A percentile compares a stretch with the other conserved stretches of the same genome.
Conservation (phyloP, 83 land plant species). For the Picea abies region DNA sequence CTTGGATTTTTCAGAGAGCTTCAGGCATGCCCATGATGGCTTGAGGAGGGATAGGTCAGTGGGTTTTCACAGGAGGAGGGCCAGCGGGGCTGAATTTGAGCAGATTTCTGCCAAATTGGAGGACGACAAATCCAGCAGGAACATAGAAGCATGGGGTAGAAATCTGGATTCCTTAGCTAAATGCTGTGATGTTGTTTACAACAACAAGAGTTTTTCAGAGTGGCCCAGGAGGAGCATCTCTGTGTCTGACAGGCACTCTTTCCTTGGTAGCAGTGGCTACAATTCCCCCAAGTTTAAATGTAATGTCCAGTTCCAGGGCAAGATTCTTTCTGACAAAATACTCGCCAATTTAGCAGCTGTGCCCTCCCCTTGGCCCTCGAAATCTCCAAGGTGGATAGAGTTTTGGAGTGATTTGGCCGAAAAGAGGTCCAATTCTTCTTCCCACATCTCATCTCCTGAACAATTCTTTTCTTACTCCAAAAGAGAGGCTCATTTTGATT, state of each 20-base stretch:
- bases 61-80: not conserved
- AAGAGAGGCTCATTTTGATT: not conserved
- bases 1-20: not conserved
- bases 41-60: not conserved
- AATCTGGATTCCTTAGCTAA: slow-evolving; percentile 19
- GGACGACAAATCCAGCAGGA: not conserved
- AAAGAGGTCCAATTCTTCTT: too few relatives aligned
- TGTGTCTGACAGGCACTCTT: slow-evolving; percentile 4
- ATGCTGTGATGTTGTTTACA: slow-evolving; percentile 12
- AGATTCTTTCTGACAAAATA: slow-evolving; percentile 4
- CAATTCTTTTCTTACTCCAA: not conserved
- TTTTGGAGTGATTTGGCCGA: slow-evolving; percentile 7
- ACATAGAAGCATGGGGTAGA: slow-evolving; percentile 22
- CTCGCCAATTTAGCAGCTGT: slow-evolving; percentile 16
- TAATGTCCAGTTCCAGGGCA: slow-evolving; percentile 1
- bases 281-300: slow-evolving; percentile 8
- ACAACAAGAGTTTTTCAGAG: slow-evolving; percentile 17
- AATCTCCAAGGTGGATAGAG: not conserved
- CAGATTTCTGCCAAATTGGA: not conserved
- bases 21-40: not conserved
- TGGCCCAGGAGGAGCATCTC: slow-evolving; percentile 16
- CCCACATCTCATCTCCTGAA: not conserved
- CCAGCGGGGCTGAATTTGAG: not conserved
- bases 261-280: not conserved
- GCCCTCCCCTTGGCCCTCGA: not conserved